Conservation (phyloP, 768 basidiomycete genomes). For the Lactarius trivialis region DNA sequence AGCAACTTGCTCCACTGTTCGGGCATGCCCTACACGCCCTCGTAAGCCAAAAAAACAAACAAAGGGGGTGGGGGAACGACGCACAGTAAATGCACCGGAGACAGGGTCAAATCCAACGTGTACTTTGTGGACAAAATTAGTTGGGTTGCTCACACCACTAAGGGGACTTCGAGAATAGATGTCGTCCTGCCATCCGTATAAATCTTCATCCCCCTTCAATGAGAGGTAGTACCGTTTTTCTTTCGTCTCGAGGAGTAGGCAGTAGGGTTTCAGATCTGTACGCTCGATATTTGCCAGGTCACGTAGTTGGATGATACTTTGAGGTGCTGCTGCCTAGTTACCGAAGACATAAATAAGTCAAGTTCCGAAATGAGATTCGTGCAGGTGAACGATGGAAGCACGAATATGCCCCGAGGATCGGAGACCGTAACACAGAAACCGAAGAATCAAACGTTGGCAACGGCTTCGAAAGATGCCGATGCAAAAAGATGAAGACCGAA, state of each 20-base stretch:
- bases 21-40: constrained; percentile 68
- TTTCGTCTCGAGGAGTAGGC: constrained; percentile 78
- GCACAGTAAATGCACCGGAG: constrained; percentile 87
- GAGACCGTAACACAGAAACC: background rate
- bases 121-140: constrained; percentile 98
- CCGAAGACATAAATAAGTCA: background rate
- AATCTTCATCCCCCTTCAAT: constrained; percentile 88
- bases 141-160: constrained; percentile 90
- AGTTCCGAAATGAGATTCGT: background rate
- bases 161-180: constrained; percentile 88
- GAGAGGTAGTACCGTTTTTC: constrained; percentile 77
- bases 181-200: constrained; percentile 99
- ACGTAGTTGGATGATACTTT: constrained; percentile 56
- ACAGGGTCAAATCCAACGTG: constrained; percentile 96
- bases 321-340: constrained; percentile 45
- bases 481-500: background rate
- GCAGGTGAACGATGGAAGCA: background rate
- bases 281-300: constrained; percentile 87
- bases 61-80: constrained; percentile 30
- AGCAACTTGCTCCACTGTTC: constrained; percentile 98
- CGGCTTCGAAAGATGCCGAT: background rate
- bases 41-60: background rate
- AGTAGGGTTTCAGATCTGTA: constrained; percentile 92
- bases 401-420: background rate
- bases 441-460: background rate